Evolutionary conservation across 371 early-diverging fungal species (phyloP).

Genomic region (Mortierella sp.): DNA sequence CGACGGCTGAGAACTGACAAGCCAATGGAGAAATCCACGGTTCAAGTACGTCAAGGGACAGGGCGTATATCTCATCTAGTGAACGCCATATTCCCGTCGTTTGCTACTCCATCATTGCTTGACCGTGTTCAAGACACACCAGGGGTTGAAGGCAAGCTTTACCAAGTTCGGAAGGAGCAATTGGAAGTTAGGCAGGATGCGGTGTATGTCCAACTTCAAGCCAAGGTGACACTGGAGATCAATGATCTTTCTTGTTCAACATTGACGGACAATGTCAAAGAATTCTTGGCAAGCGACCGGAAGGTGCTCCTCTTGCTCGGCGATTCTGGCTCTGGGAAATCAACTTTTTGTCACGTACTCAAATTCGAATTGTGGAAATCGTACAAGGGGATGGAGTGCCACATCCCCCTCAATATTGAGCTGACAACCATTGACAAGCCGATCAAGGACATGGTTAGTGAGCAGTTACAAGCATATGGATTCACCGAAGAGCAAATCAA

Average conservation of each 20-base stretch:
- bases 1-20: background rate
- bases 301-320: slow-evolving; percentile 9
- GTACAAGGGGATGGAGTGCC: background rate
- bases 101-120: background rate
- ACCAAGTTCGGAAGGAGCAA: background rate
- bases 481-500: slow-evolving; percentile 4
- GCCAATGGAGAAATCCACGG: too few relatives aligned
- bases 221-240: background rate
- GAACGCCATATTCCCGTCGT: background rate
- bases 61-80: background rate
- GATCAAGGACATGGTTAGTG: background rate
- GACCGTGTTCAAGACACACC: background rate
- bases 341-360: slow-evolving; percentile 1
- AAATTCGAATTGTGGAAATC: background rate
- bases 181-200: background rate
- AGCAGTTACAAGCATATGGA: background rate
- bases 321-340: slow-evolving; percentile 8
- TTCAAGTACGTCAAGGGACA: background rate
- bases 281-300: background rate
- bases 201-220: background rate
- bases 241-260: background rate
- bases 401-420: slow-evolving; percentile 2
- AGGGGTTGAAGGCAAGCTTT: background rate
- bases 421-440: slow-evolving; percentile 3
- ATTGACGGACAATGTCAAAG: background rate